Evolutionary conservation across 164 flowering plant species (phyloP), one percentile per base, ranked within the genome.

Genomic region (Hamamelis virginiana): DNA sequence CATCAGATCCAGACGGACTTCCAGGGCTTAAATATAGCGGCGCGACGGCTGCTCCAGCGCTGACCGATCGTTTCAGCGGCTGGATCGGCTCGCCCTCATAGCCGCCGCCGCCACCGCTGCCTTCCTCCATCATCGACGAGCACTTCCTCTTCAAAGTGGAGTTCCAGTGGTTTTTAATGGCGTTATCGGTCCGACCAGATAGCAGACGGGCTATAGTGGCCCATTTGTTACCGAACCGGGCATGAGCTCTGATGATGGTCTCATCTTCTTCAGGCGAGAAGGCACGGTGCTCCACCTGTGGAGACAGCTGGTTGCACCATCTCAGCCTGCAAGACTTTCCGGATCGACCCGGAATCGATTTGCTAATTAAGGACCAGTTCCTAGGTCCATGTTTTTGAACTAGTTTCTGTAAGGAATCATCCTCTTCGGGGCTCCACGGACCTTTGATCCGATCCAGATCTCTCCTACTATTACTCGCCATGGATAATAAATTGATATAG

Each of bases 91-190:
- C 43, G 4, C 65, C 68, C 38, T 72, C 71, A 26, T 47, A 73
- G 5, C 71, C 66, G 41, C 69, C 71, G 1, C 16, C 69, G 33
- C 13, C 52, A 13, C 61, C 65, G 16, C 69, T 77, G 18, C n/a
- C n/a, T n/a, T 74, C 86, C 10, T 67, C 73, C 28, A 43, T 22
- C 58, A 71, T 15, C 14, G 85, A 70, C 19, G 72, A 67, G 74
- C 84, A 81, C 72, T 83, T 85, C 41, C 92, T 59, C 82, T 90
- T 92, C 43, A 92, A 74, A 1, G 96, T 90, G 11, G 97, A 92
- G 82, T 91, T 91, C 97, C 94, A 89, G 69, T 89, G 97, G 67
- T 91, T 91, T 75, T 91, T 91, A 0, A 90, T 83, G 19, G 97
- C 92, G 85, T 92, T 92, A 69, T 92, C 97, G 26, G 97, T 92